Percentiles rank a stretch among this genome's conserved stretches.
Conservation (phyloP, 2,329 filamentous ascomycete species). For the Boeremia exigua region DNA sequence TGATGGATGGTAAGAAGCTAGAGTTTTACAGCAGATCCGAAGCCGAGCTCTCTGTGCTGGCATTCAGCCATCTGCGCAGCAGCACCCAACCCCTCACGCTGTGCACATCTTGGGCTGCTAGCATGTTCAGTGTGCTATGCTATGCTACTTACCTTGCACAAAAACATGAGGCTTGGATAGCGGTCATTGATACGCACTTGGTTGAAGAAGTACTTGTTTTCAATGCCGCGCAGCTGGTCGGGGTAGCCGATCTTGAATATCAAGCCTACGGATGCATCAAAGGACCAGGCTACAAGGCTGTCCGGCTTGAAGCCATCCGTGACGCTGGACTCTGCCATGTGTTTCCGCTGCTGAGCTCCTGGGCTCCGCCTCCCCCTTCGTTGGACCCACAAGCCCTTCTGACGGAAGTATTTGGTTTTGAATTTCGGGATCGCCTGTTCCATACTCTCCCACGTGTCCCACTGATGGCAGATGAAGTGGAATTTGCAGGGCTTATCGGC, state of each 20-base stretch:
- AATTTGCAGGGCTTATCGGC: not conserved
- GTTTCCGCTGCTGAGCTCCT: not conserved
- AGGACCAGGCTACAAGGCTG: constrained; percentile 3
- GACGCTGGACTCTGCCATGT: not conserved
- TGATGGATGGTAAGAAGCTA: not conserved
- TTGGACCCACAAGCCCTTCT: not conserved
- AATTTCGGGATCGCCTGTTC: not conserved
- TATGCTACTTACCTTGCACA: not conserved
- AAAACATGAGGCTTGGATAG: not conserved
- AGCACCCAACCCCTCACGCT: not conserved
- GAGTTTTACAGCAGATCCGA: constrained; percentile 3
- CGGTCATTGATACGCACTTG: constrained; percentile 7
- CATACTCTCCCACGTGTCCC: not conserved
- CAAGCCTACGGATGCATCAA: constrained; percentile 8
- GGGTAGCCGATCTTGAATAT: not conserved
- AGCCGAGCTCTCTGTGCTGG: not conserved
- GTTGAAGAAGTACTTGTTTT: constrained; percentile 9
- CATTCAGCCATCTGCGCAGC: not conserved
- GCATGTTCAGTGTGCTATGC: constrained; percentile 7
- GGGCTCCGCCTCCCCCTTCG: not conserved
- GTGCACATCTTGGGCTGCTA: constrained; percentile 15
- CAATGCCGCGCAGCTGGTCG: constrained; percentile 8
- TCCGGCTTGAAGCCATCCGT: not conserved
- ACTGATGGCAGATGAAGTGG: not conserved
- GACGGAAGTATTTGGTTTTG: not conserved